Conservation (phyloP, 1,284 basidiomycete species). For the Papiliotrema terrestris region DNA sequence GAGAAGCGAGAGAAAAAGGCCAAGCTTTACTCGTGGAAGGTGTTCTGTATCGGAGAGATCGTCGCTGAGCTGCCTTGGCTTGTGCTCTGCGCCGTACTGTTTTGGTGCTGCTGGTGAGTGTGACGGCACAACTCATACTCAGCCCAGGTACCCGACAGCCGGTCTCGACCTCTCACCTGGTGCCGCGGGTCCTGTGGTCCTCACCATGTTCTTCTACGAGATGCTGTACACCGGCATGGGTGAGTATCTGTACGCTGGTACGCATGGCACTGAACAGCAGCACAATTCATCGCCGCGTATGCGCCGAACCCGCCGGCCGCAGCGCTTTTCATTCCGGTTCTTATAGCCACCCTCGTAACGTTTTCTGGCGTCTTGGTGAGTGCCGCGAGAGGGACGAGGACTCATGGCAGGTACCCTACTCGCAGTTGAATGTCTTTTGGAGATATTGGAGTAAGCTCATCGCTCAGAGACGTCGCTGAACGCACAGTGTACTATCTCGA, state of each 20-base stretch:
- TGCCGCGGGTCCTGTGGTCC: constrained; percentile 38
- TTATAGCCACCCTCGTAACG: constrained; percentile 22
- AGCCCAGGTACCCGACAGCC: constrained; percentile 23
- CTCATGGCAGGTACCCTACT: constrained; percentile 17
- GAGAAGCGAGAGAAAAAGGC: constrained; percentile 46
- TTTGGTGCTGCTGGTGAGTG: constrained; percentile 30
- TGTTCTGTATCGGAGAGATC: constrained; percentile 39
- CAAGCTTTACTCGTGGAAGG: constrained; percentile 45
- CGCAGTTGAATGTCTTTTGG: constrained; percentile 31
- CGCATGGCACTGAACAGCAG: no score
- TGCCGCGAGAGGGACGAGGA: not conserved
- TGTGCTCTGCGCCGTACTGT: constrained; percentile 38
- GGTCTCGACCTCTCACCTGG: constrained; percentile 27
- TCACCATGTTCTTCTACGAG: constrained; percentile 45
- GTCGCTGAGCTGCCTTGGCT: constrained; percentile 44
- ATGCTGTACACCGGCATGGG: constrained; percentile 46
- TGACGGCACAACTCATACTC: not conserved
- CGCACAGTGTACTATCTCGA: constrained; percentile 35
- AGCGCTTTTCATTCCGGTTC: constrained; percentile 27
- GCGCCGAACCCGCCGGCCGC: constrained; percentile 39
- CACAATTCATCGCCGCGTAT: constrained; percentile 30
- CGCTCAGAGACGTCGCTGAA: constrained; percentile 9
- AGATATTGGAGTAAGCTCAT: constrained; percentile 9
- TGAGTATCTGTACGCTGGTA: no score
- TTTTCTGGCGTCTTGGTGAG: constrained; percentile 30